Evolutionary conservation across 352 stramenopile species (phyloP), one percentile per base, ranked within the genome.

Genomic region (Globisporangium parvum): DNA sequence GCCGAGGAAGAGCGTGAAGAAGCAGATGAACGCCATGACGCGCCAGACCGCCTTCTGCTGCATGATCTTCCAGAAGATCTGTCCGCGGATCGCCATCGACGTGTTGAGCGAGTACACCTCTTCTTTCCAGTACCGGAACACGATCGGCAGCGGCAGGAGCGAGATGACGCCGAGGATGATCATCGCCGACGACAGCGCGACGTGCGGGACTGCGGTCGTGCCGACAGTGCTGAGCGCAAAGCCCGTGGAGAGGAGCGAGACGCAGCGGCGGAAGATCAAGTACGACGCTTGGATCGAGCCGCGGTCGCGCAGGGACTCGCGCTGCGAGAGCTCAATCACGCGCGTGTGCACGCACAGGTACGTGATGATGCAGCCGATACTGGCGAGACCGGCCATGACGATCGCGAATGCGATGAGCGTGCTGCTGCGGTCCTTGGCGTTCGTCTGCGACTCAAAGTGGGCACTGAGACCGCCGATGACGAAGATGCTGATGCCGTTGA

Each of bases 401-500:
- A 76, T 65, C 2, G 59, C 49, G 24, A 73, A 37, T 20, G 54
- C 55, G 31, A 70, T 57, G 17, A 75, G 20, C 55, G 47, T 53
- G 18, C 45, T 50, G 9, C 39, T 53, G 12, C 24, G 61, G 14
- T 61, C 31, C 23, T 53, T 39, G 15, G 42, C 40, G 17, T 47
- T 44, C 23, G 33, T 41, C 24, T 69, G 64, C 4, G 57, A 51
- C 37, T 77, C 66, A n/a, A 87, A 72, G 51, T 68, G 62, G 1
- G 74, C 68, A 52, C 76, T 87, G 5, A 88, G 53, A 11, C 58
- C 70, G 0, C 70, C 80, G 48, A 91, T 82, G 28, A 67, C 52
- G 31, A 88, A 75, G 42, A 88, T 67, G 23, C 66, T 70, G n/a
- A 78, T 63, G 28, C 64, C 79, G 56, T 85, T 88, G 54, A 88